Evolutionary conservation across 169 alveolate genomes (phyloP), one percentile per base, ranked within the genome.

Genomic region (Besnoitia besnoiti): DNA sequence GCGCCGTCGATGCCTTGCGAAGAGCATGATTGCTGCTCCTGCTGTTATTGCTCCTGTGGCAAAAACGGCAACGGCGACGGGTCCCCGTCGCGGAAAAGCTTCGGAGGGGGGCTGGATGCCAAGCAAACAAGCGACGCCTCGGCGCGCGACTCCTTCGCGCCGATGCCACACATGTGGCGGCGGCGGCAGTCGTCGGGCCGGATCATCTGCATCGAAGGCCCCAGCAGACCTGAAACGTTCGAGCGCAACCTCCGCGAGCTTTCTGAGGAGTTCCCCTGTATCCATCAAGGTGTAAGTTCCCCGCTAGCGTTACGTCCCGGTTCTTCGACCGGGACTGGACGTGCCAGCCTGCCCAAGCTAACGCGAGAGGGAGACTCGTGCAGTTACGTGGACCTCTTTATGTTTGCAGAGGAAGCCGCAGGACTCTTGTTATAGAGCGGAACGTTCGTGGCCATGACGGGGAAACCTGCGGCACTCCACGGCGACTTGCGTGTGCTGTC

Each of bases 181-280:
- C 47, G 24, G 46, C 8, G n/a, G 10, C 79, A 24, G n/a, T 62
- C 47, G 8, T 35, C 82, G 82, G 67, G 93, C 42, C 85, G 84
- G 50, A 90, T 90, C 59, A 85, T 79, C 3, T 79, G 93, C 90
- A 49, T 90, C 67, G 93, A 90, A 24, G 93, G 93, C 40, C 93
- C 93, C 0, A 39, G 85, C 79, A 49, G 93, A 47, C 93, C 93
- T 7, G 90, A 85, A 44, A 90, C 93, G 33, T 90, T 90, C 40
- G 93, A 85, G 33, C 39, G 82, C 47, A 90, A 90, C 39, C 80
- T 90, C 59, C 82, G 84, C 30, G 73, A 79, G 30, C 93, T 90
- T 49, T 90, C 90, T 85, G 85, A 90, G 84, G 93, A 85, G 16
- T 90, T 90, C 46, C 93, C 93, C 33, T 77, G 89, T 14, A 62